A percentile compares a stretch with the other conserved stretches of the same genome.
Evolutionary conservation across 2,329 filamentous ascomycete species (phyloP).

Genomic region (Fusarium buharicum): DNA sequence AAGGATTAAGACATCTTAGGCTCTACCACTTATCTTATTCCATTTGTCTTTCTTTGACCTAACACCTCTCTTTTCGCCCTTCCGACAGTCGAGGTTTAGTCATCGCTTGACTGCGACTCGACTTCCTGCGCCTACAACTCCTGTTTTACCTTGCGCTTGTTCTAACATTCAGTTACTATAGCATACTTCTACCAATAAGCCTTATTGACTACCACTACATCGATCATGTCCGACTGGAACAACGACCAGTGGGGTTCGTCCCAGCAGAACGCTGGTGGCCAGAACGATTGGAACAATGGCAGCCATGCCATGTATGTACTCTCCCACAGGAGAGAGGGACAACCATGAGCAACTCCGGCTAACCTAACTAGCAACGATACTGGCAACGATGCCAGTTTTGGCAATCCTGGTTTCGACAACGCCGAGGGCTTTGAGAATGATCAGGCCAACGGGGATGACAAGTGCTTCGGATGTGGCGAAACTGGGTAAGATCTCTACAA

Average conservation of each 20-base stretch:
- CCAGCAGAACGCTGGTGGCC: slow-evolving; percentile 5
- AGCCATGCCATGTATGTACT: slow-evolving; percentile 18
- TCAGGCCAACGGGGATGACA: slow-evolving; percentile 15
- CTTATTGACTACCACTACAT: background rate
- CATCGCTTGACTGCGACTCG: background rate
- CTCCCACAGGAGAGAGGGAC: background rate
- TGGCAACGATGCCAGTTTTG: slow-evolving; percentile 7
- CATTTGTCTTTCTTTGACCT: background rate
- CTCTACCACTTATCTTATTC: background rate
- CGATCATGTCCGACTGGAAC: slow-evolving; percentile 27
- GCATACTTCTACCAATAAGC: background rate
- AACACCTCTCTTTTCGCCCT: background rate
- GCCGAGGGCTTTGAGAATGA: slow-evolving; percentile 4
- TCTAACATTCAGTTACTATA: slow-evolving; percentile 1
- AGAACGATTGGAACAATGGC: slow-evolving; percentile 9
- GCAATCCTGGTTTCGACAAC: slow-evolving; percentile 6
- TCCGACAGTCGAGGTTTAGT: background rate
- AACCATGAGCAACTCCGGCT: background rate
- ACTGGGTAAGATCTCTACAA: slow-evolving; percentile 43
- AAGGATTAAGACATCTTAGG: background rate
- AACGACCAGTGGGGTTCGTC: slow-evolving; percentile 14
- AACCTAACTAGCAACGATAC: slow-evolving; percentile 10
- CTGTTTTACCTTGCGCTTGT: background rate
- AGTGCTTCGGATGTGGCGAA: slow-evolving; percentile 52
- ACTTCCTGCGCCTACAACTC: background rate